A percentile compares a stretch with the other conserved stretches of the same genome.
Conservation (phyloP, 164 flowering plant species). For the Vitis labrusca region DNA sequence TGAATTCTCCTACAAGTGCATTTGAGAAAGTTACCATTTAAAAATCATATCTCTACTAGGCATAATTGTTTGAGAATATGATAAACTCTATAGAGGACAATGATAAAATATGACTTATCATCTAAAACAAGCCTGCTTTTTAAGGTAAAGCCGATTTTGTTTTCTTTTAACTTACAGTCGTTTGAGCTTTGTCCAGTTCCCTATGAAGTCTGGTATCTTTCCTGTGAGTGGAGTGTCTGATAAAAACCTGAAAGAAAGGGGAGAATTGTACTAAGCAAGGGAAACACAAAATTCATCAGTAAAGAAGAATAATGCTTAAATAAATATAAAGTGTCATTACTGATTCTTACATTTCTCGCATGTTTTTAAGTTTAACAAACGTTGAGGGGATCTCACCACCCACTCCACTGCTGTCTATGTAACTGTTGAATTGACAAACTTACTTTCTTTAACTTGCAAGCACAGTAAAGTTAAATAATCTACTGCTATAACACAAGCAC, state of each 20-base stretch:
- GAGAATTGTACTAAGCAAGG: background rate
- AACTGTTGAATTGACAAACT: slow-evolving; percentile 1
- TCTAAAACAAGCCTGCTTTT: no score
- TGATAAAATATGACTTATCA: no score
- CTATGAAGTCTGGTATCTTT: slow-evolving; percentile 20
- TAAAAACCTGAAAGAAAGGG: slow-evolving; percentile 8
- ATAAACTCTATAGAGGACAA: no score
- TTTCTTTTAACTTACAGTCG: slow-evolving; percentile 3
- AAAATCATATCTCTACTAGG: no score
- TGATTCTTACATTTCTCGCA: slow-evolving; percentile 16
- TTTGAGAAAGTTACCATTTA: background rate
- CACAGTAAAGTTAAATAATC: no score
- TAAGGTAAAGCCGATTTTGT: no score
- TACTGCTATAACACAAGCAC: no score
- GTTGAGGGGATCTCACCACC: slow-evolving; percentile 27
- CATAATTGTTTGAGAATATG: background rate
- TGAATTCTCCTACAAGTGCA: slow-evolving; percentile 22
- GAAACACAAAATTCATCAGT: background rate
- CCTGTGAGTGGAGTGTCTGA: slow-evolving; percentile 18
- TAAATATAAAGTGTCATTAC: no score
- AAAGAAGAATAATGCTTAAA: no score
- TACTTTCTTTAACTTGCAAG: no score
- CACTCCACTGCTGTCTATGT: slow-evolving; percentile 16
- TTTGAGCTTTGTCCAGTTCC: slow-evolving; percentile 16
- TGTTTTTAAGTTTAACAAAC: slow-evolving; percentile 15